These are phyloP conservation scores for Erucastrum elatum DNA, from an alignment of 345 rosid genomes.

Conservation along the genomic window DNA sequence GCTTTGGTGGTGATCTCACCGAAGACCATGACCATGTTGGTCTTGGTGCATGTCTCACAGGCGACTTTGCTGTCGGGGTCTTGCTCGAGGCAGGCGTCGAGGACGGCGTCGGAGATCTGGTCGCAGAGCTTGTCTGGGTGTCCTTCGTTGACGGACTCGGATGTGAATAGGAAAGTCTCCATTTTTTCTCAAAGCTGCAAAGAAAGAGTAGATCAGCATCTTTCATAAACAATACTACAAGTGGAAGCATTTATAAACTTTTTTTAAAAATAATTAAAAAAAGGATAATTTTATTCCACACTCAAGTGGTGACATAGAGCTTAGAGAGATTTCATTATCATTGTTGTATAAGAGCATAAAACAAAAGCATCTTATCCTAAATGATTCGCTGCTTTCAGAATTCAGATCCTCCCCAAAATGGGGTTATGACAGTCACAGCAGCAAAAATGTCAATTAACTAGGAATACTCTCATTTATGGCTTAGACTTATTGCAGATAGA, in stretches of 20 bases:
- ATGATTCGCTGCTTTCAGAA: slow-evolving; percentile 15
- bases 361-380: slow-evolving; percentile 27
- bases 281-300: slow-evolving; percentile 25
- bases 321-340: slow-evolving; percentile 23
- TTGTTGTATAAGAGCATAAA: slow-evolving; percentile 1
- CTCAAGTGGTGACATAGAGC: slow-evolving; percentile 10
- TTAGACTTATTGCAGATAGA: too few relatives aligned
- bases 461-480: too few relatives aligned
- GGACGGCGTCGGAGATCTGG: slow-evolving; percentile 45
- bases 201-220: slow-evolving; percentile 20
- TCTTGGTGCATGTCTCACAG: slow-evolving; percentile 1
- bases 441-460: background rate
- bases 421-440: background rate
- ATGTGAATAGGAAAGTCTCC: slow-evolving; percentile 46
- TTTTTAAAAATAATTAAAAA: background rate
- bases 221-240: too few relatives aligned
- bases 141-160: slow-evolving; percentile 48
- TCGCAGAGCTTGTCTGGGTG: slow-evolving; percentile 47
- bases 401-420: background rate
- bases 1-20: slow-evolving; percentile 43
- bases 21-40: background rate
- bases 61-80: slow-evolving; percentile 48
- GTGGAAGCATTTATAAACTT: too few relatives aligned
- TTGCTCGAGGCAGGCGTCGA: slow-evolving; percentile 46
- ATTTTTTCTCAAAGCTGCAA: slow-evolving; percentile 20